Conservation (phyloP, 176 grass and related monocot genomes). For the Oropetium thomaeum region DNA sequence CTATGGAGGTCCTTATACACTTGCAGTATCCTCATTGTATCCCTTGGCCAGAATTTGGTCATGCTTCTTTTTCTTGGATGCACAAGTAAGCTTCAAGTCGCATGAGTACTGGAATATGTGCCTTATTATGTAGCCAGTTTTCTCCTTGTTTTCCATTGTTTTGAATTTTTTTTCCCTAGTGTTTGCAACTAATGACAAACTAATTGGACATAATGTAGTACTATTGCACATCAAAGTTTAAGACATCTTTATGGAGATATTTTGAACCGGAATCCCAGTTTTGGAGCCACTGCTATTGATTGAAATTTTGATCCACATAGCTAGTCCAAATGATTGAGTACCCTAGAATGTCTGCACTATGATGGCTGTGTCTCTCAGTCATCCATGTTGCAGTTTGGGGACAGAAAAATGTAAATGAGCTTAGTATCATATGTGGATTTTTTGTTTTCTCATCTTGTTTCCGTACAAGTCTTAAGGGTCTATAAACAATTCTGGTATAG, state of each 20-base stretch:
- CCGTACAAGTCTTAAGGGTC: neutral
- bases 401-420: neutral
- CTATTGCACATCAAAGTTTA: neutral
- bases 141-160: neutral
- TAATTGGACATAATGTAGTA: neutral
- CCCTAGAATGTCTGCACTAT: neutral
- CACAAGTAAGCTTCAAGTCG: slow-evolving; percentile 12
- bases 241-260: no score
- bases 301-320: neutral
- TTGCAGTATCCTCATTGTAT: slow-evolving; percentile 15
- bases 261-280: neutral
- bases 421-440: neutral
- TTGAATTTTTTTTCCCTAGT: neutral
- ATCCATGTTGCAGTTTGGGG: neutral
- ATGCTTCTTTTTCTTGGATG: slow-evolving; percentile 15
- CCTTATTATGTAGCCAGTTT: slow-evolving; percentile 17
- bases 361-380: neutral
- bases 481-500: neutral
- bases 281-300: neutral
- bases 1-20: neutral
- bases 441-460: neutral
- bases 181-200: neutral
- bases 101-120: neutral
- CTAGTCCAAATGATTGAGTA: neutral
- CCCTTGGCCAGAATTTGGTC: neutral